Evolutionary conservation across 2,329 filamentous ascomycete species (phyloP).

Genomic region (Gaeumannomyces tritici): DNA sequence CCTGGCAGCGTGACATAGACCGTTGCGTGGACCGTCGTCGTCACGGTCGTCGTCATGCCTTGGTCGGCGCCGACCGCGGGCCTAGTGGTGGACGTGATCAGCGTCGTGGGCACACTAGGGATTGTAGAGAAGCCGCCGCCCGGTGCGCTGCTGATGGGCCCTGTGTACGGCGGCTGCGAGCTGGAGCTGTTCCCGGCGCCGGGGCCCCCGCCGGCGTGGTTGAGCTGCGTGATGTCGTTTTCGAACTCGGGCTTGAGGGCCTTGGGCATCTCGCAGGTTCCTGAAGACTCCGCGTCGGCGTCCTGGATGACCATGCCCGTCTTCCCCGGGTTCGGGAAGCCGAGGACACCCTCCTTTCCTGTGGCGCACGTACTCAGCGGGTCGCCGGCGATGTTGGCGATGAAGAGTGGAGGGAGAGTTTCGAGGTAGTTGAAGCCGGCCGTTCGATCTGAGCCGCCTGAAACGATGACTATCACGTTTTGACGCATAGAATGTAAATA

Average conservation of each 20-base stretch:
- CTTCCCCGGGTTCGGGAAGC: constrained; percentile 15
- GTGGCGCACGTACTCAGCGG: constrained; percentile 8
- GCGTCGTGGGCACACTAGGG: neutral
- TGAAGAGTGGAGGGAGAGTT: constrained; percentile 44
- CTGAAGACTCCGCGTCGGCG: constrained; percentile 8
- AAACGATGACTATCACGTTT: constrained; percentile 44
- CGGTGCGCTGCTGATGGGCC: neutral
- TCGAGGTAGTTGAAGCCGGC: constrained; percentile 21
- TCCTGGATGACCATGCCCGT: constrained; percentile 13
- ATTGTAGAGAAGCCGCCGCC: neutral
- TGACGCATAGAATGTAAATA: too few species aligned
- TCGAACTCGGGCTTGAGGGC: constrained; percentile 10
- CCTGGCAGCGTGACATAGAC: constrained; percentile 1
- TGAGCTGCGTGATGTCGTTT: constrained; percentile 1
- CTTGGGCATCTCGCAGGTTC: constrained; percentile 9
- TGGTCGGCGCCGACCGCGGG: neutral
- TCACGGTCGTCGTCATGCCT: neutral
- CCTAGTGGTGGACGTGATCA: neutral
- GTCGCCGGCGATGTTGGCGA: constrained; percentile 37
- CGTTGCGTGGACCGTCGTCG: neutral
- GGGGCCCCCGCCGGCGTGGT: neutral
- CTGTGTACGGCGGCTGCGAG: neutral
- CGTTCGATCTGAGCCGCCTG: constrained; percentile 10
- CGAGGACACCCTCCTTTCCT: constrained; percentile 11
- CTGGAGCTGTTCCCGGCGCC: neutral